Base-by-base conservation (phyloP, 75 land plant species). In the Azolla pinnata region DNA sequence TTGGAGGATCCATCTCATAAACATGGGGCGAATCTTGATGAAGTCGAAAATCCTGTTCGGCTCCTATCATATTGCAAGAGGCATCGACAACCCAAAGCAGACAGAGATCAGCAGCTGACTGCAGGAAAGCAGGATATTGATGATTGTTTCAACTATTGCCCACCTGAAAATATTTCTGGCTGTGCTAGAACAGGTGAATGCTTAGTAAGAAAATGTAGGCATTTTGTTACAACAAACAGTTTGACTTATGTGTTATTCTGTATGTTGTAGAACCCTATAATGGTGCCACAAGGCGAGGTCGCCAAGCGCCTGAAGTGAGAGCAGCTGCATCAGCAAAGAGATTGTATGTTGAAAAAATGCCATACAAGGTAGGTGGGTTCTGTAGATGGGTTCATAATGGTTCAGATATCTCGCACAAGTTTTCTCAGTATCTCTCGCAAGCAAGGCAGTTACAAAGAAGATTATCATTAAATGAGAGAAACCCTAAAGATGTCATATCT, bases 141-240 rank as follows among this genome's bases (percentile, higher is more conserved):
- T 42, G 61, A 57, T 68, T n/a, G n/a, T n/a, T 72, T 79, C 24
- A 31, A 57, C 19, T 79, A 72, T 59, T 24, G 16, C 33, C 86
- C 88, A 32, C 74, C 75, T 45, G 23, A 35, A 16, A 93, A 85
- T 75, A 63, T 77, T 52, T 81, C 98, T 60, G 96, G 98, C 21
- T 93, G 96, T 83, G 96, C 98, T 55, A 84, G 98, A 29, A 73
- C 56, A 69, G 98, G 95, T 84, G 73, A 2, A 29, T 51, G 8
- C 8, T n/a, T n/a, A n/a, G n/a, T 17, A 17, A 10, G 14, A 42
- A 10, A 42, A 42, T 42, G 44, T 42, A 42, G n/a, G n/a, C n/a
- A n/a, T n/a, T n/a, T n/a, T n/a, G n/a, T n/a, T n/a, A n/a, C n/a
- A n/a, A n/a, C n/a, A n/a, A n/a, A n/a, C 10, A 10, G 10, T 10